Conservation (phyloP, 2,329 filamentous ascomycete genomes). For the Colletotrichum destructivum region DNA sequence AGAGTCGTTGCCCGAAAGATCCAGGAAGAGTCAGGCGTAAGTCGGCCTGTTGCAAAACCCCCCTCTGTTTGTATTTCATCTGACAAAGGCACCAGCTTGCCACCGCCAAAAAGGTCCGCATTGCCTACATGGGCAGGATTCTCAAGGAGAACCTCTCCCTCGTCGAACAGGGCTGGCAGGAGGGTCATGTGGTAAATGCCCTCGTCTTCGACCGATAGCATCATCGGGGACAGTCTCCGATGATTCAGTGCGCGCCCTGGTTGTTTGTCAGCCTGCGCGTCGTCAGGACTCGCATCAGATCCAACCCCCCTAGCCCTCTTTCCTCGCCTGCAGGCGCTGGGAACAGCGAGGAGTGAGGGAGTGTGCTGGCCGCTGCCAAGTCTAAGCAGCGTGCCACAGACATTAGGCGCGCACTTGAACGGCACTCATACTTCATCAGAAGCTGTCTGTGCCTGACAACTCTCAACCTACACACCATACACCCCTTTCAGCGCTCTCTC, state of each 20-base stretch:
- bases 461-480: neutral
- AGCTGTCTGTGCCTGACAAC: neutral
- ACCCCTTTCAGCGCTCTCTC: neutral
- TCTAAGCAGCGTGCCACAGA: neutral
- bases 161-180: slow-evolving; percentile 80
- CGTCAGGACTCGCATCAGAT: neutral
- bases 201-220: slow-evolving; percentile 72
- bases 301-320: neutral
- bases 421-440: neutral
- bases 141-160: slow-evolving; percentile 79
- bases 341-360: neutral
- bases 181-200: slow-evolving; percentile 83
- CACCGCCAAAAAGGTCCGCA: slow-evolving; percentile 72
- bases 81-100: slow-evolving; percentile 63
- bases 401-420: neutral
- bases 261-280: neutral
- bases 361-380: neutral
- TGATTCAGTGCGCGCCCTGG: neutral
- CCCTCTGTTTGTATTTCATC: neutral
- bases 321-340: neutral
- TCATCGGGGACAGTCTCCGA: slow-evolving; percentile 21
- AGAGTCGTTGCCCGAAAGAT: slow-evolving; percentile 74
- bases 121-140: slow-evolving; percentile 87
- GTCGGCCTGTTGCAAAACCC: slow-evolving; percentile 47
- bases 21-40: slow-evolving; percentile 74